Evolutionary conservation across 176 grass and related monocot species (phyloP), one percentile per base, ranked within the genome.

Genomic region (Eragrostis curvula): DNA sequence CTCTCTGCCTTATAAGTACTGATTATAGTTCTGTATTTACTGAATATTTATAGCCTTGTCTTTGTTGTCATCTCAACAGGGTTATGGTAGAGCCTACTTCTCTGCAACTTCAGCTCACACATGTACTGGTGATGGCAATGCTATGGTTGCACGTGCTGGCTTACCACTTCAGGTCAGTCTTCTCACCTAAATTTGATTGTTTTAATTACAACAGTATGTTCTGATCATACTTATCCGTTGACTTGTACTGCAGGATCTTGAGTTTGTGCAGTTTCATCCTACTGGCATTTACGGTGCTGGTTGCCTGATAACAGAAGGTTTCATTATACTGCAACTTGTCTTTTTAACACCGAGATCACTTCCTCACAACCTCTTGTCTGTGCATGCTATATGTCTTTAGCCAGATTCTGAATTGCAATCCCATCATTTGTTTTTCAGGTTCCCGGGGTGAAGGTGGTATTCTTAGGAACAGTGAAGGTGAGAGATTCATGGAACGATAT

Each of bases 121-220:
- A 45, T 98, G 95, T 84, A 98, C 95, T 83, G 95, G 95, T 81
- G 95, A 98, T 89, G 95, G 95, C 58, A 98, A 98, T 81, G 95
- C 86, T 68, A 98, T 98, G 92, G 95, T 89, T 15, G 90, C 95
- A 71, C 95, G 95, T 87, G 95, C 95, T 91, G 95, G 95, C 44
- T 86, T 98, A 81, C 83, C 92, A 28, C 95, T 98, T 27, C 85
- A 98, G 78, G 95, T 86, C 20, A 79, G 78, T 89, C 27, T 51
- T 50, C 15, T 66, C 10, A 45, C 62, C 44, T 65, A 75, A 53
- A n/a, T 20, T 14, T 76, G 14, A 16, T 12, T 68, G 32, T 67
- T 57, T 39, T 80, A 45, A 44, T 46, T 66, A 70, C 71, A 36
- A 36, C 32, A 4, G 4, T 36, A 36, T n/a, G n/a, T 36, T 36